Percentiles rank a stretch among this genome's conserved stretches.
phyloP scores from a whole-genome alignment of 257 asterid genomes.

The Rubia yunnanensis region DNA sequence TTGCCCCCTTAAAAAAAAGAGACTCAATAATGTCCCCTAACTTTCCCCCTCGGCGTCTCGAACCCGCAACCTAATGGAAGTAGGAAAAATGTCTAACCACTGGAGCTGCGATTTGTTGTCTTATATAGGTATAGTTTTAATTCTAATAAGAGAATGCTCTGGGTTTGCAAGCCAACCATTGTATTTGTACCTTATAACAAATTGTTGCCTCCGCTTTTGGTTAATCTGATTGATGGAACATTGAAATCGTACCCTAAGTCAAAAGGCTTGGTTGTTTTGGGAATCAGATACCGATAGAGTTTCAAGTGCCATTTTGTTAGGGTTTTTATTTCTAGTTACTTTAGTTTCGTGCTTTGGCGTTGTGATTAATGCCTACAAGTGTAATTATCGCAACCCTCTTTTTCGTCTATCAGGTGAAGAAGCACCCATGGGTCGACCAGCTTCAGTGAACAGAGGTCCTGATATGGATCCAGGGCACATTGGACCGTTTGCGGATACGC shows the following conservation, averaged over 20 bases:
- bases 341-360: background rate
- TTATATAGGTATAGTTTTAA: too few species aligned
- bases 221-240: background rate
- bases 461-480: slow-evolving; percentile 77
- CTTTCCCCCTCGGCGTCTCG: background rate
- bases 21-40: background rate
- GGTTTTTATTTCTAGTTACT: too few species aligned
- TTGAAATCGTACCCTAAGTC: background rate
- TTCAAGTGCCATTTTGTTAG: too few species aligned
- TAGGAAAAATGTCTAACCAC: background rate
- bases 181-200: background rate
- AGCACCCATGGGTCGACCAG: slow-evolving; percentile 41
- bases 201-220: background rate
- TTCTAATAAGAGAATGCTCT: background rate
- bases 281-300: background rate
- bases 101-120: background rate
- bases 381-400: background rate
- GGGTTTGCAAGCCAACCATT: background rate
- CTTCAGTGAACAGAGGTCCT: slow-evolving; percentile 47
- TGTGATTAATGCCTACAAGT: background rate
- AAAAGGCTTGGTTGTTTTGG: background rate
- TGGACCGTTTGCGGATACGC: slow-evolving; percentile 56
- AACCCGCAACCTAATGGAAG: background rate
- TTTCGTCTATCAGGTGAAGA: slow-evolving; percentile 43
- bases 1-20: background rate